Percentiles rank a stretch among this genome's conserved stretches.
Conservation (phyloP, 208 protist species). For the Trichomonas tenax region DNA sequence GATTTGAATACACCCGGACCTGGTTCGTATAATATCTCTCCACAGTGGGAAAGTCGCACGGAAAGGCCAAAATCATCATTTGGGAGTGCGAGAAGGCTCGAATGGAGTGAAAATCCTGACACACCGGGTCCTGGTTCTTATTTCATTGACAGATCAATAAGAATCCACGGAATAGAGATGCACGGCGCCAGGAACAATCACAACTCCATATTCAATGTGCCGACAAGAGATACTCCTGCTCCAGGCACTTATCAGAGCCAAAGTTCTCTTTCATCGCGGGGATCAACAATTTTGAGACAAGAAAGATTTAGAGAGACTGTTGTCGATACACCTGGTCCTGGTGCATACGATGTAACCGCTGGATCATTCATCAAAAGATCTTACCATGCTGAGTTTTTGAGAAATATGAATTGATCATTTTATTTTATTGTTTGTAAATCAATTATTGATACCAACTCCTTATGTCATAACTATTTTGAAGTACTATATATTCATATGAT, state of each 20-base stretch:
- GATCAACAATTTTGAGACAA: neutral
- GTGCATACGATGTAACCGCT: neutral
- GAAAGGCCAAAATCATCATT: neutral
- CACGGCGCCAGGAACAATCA: neutral
- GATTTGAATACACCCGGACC: neutral
- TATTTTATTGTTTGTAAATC: no score
- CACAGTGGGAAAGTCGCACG: neutral
- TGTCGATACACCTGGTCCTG: neutral
- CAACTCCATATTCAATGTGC: neutral
- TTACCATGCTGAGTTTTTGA: neutral
- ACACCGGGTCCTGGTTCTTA: neutral
- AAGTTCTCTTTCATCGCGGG: neutral
- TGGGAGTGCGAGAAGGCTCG: neutral
- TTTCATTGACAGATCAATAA: neutral
- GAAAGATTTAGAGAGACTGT: neutral
- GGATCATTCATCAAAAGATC: neutral
- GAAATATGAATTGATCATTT: no score
- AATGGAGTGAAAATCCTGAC: neutral
- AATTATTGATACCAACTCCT: no score
- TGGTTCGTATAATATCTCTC: neutral
- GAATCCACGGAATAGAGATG: neutral
- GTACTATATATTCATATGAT: no score
- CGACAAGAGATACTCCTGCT: neutral
- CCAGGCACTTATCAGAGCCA: neutral
- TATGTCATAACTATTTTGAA: no score